Percentiles rank a stretch among this genome's conserved stretches.
Conservation (phyloP, 495 filamentous ascomycete genomes). For the Usnea hakonensis region DNA sequence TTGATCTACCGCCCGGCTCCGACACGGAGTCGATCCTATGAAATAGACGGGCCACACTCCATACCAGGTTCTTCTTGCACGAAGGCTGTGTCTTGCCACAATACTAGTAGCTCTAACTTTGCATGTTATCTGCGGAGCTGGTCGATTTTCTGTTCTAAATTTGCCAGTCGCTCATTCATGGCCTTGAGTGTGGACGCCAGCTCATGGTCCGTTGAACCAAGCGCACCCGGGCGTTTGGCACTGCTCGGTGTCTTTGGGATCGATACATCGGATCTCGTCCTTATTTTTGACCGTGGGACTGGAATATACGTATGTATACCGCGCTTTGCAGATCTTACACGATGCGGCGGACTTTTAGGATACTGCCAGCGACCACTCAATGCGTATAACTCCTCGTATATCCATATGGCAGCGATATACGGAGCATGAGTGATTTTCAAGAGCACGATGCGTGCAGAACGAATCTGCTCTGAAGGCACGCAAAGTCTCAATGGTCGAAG, state of each 20-base stretch:
- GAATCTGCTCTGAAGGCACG: constrained; percentile 61
- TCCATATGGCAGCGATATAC: constrained; percentile 54
- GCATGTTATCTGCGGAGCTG: constrained; percentile 16
- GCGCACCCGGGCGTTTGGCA: neutral
- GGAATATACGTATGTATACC: neutral
- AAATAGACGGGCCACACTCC: neutral
- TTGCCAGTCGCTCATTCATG: constrained; percentile 25
- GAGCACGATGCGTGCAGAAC: constrained; percentile 65
- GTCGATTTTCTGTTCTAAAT: constrained; percentile 28
- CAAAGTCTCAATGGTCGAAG: constrained; percentile 78
- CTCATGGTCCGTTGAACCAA: constrained; percentile 12
- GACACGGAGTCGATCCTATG: no score
- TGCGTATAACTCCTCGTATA: constrained; percentile 41
- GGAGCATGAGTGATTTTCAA: constrained; percentile 65
- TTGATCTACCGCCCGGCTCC: neutral
- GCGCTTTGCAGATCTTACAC: constrained; percentile 10
- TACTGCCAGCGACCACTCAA: constrained; percentile 28
- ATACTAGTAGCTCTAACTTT: neutral
- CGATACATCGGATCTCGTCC: constrained; percentile 24
- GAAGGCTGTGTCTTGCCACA: neutral
- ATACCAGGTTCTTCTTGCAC: neutral
- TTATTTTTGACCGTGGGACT: neutral
- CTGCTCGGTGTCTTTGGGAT: constrained; percentile 20
- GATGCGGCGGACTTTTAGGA: constrained; percentile 25
- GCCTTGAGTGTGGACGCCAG: constrained; percentile 23